Evolutionary conservation across 108 stramenopile species (phyloP).

Genomic region (Schizochytrium sp.): DNA sequence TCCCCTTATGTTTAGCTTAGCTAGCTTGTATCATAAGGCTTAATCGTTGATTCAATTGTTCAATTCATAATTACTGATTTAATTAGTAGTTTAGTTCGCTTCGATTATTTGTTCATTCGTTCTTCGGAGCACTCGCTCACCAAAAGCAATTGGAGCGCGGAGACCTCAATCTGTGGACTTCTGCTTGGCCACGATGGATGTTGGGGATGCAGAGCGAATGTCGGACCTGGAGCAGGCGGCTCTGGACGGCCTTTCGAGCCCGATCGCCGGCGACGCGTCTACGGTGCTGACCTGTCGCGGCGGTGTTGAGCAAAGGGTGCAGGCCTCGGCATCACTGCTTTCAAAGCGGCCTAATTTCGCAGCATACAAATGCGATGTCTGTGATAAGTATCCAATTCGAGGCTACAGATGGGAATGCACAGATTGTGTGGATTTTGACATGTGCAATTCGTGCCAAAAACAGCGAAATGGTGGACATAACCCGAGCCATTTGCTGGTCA

Average conservation of each 20-base stretch:
- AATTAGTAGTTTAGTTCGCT: too few relatives aligned
- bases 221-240: too few relatives aligned
- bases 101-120: too few relatives aligned
- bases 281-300: constrained; percentile 5
- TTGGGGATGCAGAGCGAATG: too few relatives aligned
- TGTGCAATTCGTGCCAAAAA: constrained; percentile 35
- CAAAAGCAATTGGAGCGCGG: too few relatives aligned
- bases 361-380: constrained; percentile 42
- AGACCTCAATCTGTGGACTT: too few relatives aligned
- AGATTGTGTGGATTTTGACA: constrained; percentile 38
- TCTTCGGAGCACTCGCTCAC: too few relatives aligned
- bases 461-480: background rate
- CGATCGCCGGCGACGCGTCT: constrained; percentile 17
- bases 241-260: background rate
- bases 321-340: background rate
- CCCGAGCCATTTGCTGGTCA: background rate
- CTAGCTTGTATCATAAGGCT: too few relatives aligned
- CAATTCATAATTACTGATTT: too few relatives aligned
- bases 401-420: constrained; percentile 54
- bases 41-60: too few relatives aligned
- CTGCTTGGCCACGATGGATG: too few relatives aligned
- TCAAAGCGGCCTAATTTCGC: constrained; percentile 49
- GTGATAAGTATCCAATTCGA: constrained; percentile 36
- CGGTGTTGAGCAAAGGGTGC: background rate
- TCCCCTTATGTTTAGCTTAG: too few relatives aligned